Evolutionary conservation across 495 filamentous ascomycete genomes (phyloP).

Genomic region (Lasiosphaeria hispida): DNA sequence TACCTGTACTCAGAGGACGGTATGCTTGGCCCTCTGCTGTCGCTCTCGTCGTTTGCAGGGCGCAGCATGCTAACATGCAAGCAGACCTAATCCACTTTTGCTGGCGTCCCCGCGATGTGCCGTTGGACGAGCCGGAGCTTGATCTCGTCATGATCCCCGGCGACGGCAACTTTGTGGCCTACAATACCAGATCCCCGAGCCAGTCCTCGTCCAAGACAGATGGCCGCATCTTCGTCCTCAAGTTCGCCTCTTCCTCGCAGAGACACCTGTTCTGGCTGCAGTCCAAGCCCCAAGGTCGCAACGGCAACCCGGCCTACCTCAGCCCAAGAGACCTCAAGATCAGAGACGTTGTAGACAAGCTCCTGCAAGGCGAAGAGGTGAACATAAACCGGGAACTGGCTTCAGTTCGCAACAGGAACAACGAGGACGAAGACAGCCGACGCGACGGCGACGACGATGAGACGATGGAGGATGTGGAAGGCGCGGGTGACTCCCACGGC

Average conservation of each 20-base stretch:
- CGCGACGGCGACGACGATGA: conserved; percentile 66
- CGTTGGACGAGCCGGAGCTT: conserved; percentile 66
- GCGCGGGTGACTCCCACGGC: conserved; percentile 55
- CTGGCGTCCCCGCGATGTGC: conserved; percentile 66
- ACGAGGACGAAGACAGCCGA: conserved; percentile 64
- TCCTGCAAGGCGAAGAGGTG: conserved; percentile 88
- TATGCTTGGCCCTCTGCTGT: conserved; percentile 29
- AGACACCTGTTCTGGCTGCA: conserved; percentile 96
- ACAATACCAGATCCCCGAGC: conserved; percentile 53
- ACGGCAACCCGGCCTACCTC: conserved; percentile 72
- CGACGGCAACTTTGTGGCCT: conserved; percentile 81
- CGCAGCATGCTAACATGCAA: conserved; percentile 19
- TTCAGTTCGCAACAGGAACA: conserved; percentile 56
- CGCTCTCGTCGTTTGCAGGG: not conserved
- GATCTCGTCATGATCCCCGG: conserved; percentile 89
- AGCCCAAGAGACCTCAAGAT: conserved; percentile 77
- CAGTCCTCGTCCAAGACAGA: conserved; percentile 64
- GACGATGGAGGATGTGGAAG: conserved; percentile 81
- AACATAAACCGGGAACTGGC: conserved; percentile 76
- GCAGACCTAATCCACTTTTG: conserved; percentile 89
- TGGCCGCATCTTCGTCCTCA: conserved; percentile 88
- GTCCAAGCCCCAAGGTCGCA: conserved; percentile 73
- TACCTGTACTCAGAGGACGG: conserved; percentile 94
- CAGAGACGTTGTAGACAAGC: conserved; percentile 76
- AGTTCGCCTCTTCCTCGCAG: conserved; percentile 89